Evolutionary conservation across 495 filamentous ascomycete genomes (phyloP).

Genomic region (Elaphomyces granulatus): DNA sequence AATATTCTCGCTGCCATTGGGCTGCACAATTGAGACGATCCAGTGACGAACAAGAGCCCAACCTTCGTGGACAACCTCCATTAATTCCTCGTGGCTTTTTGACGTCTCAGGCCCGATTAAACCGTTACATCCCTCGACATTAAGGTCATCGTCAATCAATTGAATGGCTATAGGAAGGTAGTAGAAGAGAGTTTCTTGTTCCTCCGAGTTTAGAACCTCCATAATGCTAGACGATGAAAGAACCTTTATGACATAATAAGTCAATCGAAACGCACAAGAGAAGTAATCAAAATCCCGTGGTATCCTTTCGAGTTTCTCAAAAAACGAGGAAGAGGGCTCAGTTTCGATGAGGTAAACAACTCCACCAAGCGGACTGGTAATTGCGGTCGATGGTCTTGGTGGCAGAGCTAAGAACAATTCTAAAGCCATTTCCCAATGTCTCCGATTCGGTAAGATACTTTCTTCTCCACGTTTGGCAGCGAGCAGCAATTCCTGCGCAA

Average conservation of each 20-base stretch:
- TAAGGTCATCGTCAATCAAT: conserved; percentile 49
- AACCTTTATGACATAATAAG: conserved; percentile 46
- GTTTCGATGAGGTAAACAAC: conserved; percentile 48
- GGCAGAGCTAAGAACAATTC: conserved; percentile 39
- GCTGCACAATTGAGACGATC: conserved; percentile 17
- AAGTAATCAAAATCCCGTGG: conserved; percentile 50
- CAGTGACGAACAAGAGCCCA: conserved; percentile 39
- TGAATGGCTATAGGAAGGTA: conserved; percentile 41
- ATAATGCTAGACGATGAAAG: conserved; percentile 25
- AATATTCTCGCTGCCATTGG: not conserved
- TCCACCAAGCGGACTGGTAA: conserved; percentile 58
- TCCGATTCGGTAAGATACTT: conserved; percentile 31
- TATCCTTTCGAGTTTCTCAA: conserved; percentile 17
- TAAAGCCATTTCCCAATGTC: conserved; percentile 41
- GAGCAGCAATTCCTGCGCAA: conserved; percentile 38
- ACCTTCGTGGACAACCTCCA: conserved; percentile 44
- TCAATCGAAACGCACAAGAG: conserved; percentile 60
- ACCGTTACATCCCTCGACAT: conserved; percentile 40
- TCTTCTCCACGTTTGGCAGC: conserved; percentile 19
- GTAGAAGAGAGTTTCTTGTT: conserved; percentile 26
- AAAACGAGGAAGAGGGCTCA: conserved; percentile 15
- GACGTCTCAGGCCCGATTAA: conserved; percentile 33
- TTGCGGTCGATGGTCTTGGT: conserved; percentile 48
- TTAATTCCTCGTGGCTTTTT: conserved; percentile 43
- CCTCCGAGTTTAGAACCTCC: conserved; percentile 16